Percentiles rank a stretch among this genome's conserved stretches.
These are phyloP conservation scores for Lipomyces japonicus DNA, from an alignment of 805 yeast genomes.

Conservation along the genomic window DNA sequence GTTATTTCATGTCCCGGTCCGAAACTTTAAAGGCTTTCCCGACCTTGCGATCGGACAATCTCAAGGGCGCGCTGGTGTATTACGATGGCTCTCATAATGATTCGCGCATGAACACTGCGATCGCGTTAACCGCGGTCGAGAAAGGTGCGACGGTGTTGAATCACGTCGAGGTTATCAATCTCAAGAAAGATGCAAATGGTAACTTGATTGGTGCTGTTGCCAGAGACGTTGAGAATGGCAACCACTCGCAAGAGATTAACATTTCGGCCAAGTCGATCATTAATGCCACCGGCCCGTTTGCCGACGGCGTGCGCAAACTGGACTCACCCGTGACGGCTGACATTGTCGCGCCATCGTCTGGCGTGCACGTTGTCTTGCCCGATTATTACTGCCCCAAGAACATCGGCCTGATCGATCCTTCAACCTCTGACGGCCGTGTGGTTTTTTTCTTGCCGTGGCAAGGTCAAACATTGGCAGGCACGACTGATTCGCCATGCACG, in stretches of 20 bases:
- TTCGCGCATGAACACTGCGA: constrained; percentile 79
- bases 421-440: constrained; percentile 92
- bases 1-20: constrained; percentile 66
- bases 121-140: constrained; percentile 81
- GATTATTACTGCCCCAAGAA: constrained; percentile 85
- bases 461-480: constrained; percentile 93
- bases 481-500: constrained; percentile 77
- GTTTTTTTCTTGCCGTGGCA: constrained; percentile 98
- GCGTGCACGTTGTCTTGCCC: constrained; percentile 89
- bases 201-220: constrained; percentile 75
- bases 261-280: constrained; percentile 50
- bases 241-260: constrained; percentile 17
- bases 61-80: constrained; percentile 88
- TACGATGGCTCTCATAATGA: constrained; percentile 96
- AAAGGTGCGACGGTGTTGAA: constrained; percentile 87
- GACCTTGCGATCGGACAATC: constrained; percentile 69
- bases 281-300: constrained; percentile 93
- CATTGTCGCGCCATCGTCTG: constrained; percentile 92
- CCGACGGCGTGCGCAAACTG: constrained; percentile 81
- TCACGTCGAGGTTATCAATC: constrained; percentile 75
- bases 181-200: constrained; percentile 59
- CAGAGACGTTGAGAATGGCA: constrained; percentile 46
- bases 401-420: constrained; percentile 86
- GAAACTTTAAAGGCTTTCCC: constrained; percentile 75
- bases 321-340: constrained; percentile 56